Evolutionary conservation across 805 yeast genomes (phyloP), one percentile per base, ranked within the genome.

Genomic region (Saccharomycopsis fibuligera): DNA sequence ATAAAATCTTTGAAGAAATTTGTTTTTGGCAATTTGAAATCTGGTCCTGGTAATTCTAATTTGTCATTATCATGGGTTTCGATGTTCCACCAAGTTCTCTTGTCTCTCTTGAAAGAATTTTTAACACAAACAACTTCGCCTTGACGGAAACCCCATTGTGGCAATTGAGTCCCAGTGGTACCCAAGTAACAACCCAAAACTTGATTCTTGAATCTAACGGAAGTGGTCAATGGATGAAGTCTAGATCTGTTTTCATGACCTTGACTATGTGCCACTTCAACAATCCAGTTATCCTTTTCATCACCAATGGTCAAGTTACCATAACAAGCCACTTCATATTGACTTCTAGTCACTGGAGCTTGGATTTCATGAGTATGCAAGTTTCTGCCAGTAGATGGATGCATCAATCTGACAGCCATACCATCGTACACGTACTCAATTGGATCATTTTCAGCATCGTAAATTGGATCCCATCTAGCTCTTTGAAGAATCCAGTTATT

Each of bases 61-160:
- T 70, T 62, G 31, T 67, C 70, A 63, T 86, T 85, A 51, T 65
- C 67, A 63, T 86, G 88, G 57, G 73, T 73, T 65, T 86, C 95
- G 53, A 86, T 73, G 64, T 84, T 85, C 93, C 93, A 86, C 91
- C 93, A 86, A 17, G 90, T 84, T 59, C 91, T 72, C 69, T 85
- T 86, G 62, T 86, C 95, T 65, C 85, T 80, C 40, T 61, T 68
- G 64, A 81, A 84, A 33, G 88, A 81, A 53, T 71, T 65, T 56
- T 75, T 78, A 63, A 72, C 66, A 68, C 99, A 93, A 1, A 81
- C 83, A 55, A 93, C 91, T 70, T 93, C 99, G 54, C 96, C 96
- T 72, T 93, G 99, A 63, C 88, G 79, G 76, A 91, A 93, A 19
- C 99, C 99, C 99, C 99, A 93, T 16, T 79, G 81, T 17, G 99